phyloP scores from a whole-genome alignment of 2,329 filamentous ascomycete species.

The Lecanosticta acicola region DNA sequence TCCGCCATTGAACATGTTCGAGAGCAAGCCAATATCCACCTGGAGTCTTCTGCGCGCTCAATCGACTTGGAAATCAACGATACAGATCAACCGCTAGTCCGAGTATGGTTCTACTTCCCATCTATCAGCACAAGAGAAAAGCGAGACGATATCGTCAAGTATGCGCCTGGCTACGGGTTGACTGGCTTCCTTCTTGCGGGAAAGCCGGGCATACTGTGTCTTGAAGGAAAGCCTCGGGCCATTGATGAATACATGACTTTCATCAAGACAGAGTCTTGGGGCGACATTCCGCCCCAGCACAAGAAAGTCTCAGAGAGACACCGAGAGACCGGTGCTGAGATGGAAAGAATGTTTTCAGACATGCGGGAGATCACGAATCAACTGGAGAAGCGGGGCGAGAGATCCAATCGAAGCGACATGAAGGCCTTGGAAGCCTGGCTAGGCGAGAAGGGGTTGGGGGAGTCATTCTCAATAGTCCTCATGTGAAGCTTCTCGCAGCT shows the following conservation, averaged over 20 bases:
- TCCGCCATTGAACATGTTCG: slow-evolving; percentile 43
- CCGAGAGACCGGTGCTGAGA: slow-evolving; percentile 35
- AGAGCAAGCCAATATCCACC: slow-evolving; percentile 28
- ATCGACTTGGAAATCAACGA: too few relatives aligned
- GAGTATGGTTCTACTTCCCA: slow-evolving; percentile 61
- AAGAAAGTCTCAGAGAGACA: slow-evolving; percentile 58
- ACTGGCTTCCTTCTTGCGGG: slow-evolving; percentile 57
- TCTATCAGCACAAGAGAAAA: slow-evolving; percentile 56
- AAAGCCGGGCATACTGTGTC: slow-evolving; percentile 52
- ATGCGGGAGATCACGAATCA: slow-evolving; percentile 55
- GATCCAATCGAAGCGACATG: slow-evolving; percentile 51
- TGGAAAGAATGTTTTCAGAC: slow-evolving; percentile 44
- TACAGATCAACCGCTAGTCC: slow-evolving; percentile 39
- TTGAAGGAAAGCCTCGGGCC: slow-evolving; percentile 44
- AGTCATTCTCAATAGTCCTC: slow-evolving; percentile 42
- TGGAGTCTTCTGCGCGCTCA: background rate
- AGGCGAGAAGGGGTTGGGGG: slow-evolving; percentile 40
- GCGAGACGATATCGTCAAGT: slow-evolving; percentile 51
- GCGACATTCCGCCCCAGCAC: slow-evolving; percentile 56
- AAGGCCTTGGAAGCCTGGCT: slow-evolving; percentile 49
- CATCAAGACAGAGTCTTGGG: slow-evolving; percentile 60
- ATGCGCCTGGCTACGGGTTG: slow-evolving; percentile 49
- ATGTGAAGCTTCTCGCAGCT: slow-evolving; percentile 17
- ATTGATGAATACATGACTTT: slow-evolving; percentile 58
- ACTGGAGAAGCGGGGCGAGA: slow-evolving; percentile 45